Evolutionary conservation across 2,329 filamentous ascomycete species (phyloP).

Genomic region (Fusarium torulosum): DNA sequence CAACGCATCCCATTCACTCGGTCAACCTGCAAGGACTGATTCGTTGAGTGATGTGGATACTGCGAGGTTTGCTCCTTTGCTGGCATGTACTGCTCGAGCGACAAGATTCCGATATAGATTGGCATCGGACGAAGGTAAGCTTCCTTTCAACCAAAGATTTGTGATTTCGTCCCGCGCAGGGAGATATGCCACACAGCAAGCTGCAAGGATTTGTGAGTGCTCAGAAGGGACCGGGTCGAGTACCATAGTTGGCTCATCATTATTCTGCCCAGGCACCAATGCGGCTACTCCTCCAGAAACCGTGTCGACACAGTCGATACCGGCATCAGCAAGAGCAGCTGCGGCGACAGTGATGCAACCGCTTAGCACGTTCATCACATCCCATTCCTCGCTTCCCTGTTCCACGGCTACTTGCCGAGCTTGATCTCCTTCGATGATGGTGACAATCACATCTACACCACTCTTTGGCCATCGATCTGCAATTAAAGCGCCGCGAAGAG

Average conservation of each 20-base stretch:
- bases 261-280: conserved; percentile 64
- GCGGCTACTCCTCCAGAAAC: conserved; percentile 91
- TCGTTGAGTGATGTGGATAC: conserved; percentile 54
- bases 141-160: conserved; percentile 92
- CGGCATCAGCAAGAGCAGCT: conserved; percentile 91
- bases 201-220: conserved; percentile 80
- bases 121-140: conserved; percentile 58
- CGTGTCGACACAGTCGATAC: conserved; percentile 94
- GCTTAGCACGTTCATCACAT: conserved; percentile 89
- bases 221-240: conserved; percentile 87
- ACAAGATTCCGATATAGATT: conserved; percentile 53
- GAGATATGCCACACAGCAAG: conserved; percentile 91
- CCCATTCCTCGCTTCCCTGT: conserved; percentile 76
- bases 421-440: conserved; percentile 92
- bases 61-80: conserved; percentile 53
- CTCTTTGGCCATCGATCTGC: conserved; percentile 99
- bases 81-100: conserved; percentile 57
- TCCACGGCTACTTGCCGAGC: conserved; percentile 67
- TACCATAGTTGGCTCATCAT: conserved; percentile 64
- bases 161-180: conserved; percentile 90
- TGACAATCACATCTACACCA: conserved; percentile 94
- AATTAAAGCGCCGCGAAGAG: conserved; percentile 88
- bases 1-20: not conserved
- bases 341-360: conserved; percentile 95
- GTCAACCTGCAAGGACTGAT: conserved; percentile 47